Evolutionary conservation across 768 basidiomycete genomes (phyloP).

Genomic region (Trametopsis cervina): DNA sequence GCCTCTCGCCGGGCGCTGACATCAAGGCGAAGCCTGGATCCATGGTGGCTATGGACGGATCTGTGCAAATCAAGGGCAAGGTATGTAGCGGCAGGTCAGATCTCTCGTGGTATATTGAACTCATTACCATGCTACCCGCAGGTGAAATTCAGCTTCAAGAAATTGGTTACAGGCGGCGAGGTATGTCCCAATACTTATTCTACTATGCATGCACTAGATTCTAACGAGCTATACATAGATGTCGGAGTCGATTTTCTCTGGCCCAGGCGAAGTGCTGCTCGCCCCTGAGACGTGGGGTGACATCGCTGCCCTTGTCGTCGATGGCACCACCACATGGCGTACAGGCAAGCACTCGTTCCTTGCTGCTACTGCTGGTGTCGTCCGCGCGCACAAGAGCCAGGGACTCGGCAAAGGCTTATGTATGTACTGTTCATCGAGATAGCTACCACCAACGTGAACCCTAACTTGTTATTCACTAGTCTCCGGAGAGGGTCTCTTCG

Average conservation of each 20-base stretch:
- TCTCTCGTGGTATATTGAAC: neutral
- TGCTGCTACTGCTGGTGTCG: constrained; percentile 21
- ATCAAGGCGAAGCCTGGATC: constrained; percentile 27
- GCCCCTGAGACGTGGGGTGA: constrained; percentile 30
- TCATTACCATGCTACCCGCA: neutral
- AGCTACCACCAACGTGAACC: too few species aligned
- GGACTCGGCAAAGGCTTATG: constrained; percentile 25
- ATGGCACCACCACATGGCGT: constrained; percentile 22
- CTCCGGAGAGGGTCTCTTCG: constrained; percentile 29
- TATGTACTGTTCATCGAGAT: constrained; percentile 14
- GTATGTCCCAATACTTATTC: constrained; percentile 9
- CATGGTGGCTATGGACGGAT: constrained; percentile 28
- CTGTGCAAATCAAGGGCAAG: constrained; percentile 26
- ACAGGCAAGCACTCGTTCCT: constrained; percentile 27
- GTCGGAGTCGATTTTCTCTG: constrained; percentile 23
- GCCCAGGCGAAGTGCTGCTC: constrained; percentile 26
- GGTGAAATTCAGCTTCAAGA: constrained; percentile 20
- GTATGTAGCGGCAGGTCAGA: too few species aligned
- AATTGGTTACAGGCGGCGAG: constrained; percentile 23
- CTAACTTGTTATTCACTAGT: constrained; percentile 15
- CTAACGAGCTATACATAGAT: too few species aligned
- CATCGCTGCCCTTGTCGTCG: constrained; percentile 25
- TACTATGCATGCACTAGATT: neutral
- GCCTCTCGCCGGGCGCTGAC: constrained; percentile 22
- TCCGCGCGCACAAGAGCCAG: constrained; percentile 21